A percentile compares a stretch with the other conserved stretches of the same genome.
Conservation (phyloP, 108 stramenopile genomes). For the Cyclotella kingstonii region DNA sequence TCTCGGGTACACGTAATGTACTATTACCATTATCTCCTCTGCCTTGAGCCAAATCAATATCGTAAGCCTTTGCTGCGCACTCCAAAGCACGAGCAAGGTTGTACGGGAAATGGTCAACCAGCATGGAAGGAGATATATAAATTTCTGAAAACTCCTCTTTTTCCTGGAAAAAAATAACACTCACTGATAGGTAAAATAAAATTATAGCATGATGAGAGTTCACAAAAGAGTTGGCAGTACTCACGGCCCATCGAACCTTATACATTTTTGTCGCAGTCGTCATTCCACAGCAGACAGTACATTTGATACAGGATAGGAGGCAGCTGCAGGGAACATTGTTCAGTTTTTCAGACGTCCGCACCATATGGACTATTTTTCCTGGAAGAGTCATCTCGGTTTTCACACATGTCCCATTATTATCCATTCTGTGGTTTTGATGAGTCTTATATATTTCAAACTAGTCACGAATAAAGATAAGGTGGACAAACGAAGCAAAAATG, state of each 20-base stretch:
- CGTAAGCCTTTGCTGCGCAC: constrained; percentile 29
- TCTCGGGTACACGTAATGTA: too few species aligned
- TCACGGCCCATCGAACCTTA: constrained; percentile 26
- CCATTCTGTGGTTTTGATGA: constrained; percentile 31
- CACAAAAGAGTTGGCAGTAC: neutral
- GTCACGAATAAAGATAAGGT: neutral
- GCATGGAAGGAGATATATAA: constrained; percentile 29
- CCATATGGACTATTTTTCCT: constrained; percentile 73
- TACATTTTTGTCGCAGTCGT: constrained; percentile 16
- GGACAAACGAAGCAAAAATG: neutral
- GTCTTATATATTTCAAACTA: constrained; percentile 17
- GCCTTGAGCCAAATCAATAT: neutral
- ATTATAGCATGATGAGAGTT: neutral
- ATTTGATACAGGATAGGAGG: constrained; percentile 6
- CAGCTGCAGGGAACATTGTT: constrained; percentile 29
- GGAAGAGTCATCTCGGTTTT: constrained; percentile 64
- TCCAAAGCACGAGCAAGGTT: constrained; percentile 30
- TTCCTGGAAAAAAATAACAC: constrained; percentile 1
- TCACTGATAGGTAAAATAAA: neutral
- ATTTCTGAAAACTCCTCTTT: constrained; percentile 28
- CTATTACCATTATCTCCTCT: too few species aligned
- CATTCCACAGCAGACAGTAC: constrained; percentile 1
- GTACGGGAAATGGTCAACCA: constrained; percentile 41
- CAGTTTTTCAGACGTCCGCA: constrained; percentile 64
- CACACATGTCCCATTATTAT: constrained; percentile 50